phyloP scores from a whole-genome alignment of 805 yeast genomes.

The Wickerhamomyces rabaulensis region DNA sequence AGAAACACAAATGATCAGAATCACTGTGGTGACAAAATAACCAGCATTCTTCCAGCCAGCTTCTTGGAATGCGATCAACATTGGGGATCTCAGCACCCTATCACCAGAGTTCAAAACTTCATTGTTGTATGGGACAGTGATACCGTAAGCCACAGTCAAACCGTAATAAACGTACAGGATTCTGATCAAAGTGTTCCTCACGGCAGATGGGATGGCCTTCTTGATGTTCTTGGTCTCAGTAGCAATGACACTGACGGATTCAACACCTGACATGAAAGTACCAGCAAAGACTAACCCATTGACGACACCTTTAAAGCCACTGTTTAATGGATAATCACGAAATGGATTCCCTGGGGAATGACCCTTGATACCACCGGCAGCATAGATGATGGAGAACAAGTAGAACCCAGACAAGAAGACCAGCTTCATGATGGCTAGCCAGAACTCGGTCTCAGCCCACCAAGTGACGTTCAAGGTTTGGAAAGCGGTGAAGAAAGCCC shows the following conservation, averaged over 20 bases:
- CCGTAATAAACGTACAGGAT: slow-evolving; percentile 59
- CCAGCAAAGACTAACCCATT: slow-evolving; percentile 64
- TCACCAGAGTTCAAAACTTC: slow-evolving; percentile 33
- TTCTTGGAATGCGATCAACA: slow-evolving; percentile 62
- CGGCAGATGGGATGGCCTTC: slow-evolving; percentile 66
- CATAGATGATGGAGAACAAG: slow-evolving; percentile 41
- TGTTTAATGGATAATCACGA: slow-evolving; percentile 29
- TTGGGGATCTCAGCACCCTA: slow-evolving; percentile 55
- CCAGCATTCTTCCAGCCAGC: slow-evolving; percentile 65
- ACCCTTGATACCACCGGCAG: slow-evolving; percentile 36
- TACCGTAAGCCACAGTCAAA: slow-evolving; percentile 56
- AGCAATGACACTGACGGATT: slow-evolving; percentile 68
- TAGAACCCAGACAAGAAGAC: slow-evolving; percentile 44
- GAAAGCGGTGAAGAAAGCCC: slow-evolving; percentile 44
- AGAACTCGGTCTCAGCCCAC: slow-evolving; percentile 54
- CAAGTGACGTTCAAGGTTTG: slow-evolving; percentile 47
- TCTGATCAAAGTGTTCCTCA: slow-evolving; percentile 59
- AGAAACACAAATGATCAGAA: slow-evolving; percentile 57
- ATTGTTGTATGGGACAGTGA: slow-evolving; percentile 65
- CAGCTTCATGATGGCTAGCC: slow-evolving; percentile 46
- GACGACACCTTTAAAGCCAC: slow-evolving; percentile 52
- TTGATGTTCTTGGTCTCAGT: slow-evolving; percentile 70
- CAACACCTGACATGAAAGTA: slow-evolving; percentile 75
- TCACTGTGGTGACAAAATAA: slow-evolving; percentile 63
- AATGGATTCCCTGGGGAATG: slow-evolving; percentile 31